These are phyloP conservation scores for Drechslera avenae DNA, from an alignment of 2,329 filamentous ascomycete species.

Conservation along the genomic window DNA sequence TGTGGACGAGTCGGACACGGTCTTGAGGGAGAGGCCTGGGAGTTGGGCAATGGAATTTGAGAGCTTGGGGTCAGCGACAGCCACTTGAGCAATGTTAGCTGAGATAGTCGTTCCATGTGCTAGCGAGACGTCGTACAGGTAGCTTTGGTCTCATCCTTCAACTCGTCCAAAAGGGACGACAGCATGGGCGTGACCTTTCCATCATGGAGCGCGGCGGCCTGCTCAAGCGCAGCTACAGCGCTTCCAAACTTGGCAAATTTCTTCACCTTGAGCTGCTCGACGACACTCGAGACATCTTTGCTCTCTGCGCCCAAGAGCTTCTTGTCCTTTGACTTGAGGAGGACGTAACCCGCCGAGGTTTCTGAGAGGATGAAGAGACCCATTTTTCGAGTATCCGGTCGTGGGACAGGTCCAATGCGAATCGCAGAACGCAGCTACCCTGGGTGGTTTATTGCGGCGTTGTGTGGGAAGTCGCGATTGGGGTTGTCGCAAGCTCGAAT, in stretches of 20 bases:
- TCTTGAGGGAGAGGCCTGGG: conserved; percentile 81
- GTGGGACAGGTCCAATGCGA: conserved; percentile 9
- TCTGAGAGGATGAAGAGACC: conserved; percentile 49
- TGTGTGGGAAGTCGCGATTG: conserved; percentile 24
- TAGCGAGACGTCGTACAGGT: conserved; percentile 55
- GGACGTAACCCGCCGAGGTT: conserved; percentile 80
- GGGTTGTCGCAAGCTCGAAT: conserved; percentile 21
- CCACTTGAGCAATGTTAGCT: conserved; percentile 55
- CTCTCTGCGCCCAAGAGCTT: conserved; percentile 84
- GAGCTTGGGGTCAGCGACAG: conserved; percentile 91
- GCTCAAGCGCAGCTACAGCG: conserved; percentile 85
- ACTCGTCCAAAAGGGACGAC: conserved; percentile 77
- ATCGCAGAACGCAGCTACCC: conserved; percentile 14
- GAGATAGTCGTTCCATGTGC: neutral
- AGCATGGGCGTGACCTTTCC: conserved; percentile 94
- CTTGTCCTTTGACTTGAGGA: conserved; percentile 99
- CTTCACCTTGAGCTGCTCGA: conserved; percentile 93
- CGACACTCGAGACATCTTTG: conserved; percentile 80
- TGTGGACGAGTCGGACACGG: conserved; percentile 80
- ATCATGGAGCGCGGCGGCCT: conserved; percentile 77
- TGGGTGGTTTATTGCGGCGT: conserved; percentile 18
- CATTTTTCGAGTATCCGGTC: conserved; percentile 38
- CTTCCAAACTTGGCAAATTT: conserved; percentile 97
- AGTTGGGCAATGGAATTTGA: conserved; percentile 90
- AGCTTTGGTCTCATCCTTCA: conserved; percentile 98